Conservation (phyloP, 2,329 filamentous ascomycete species). For the Diaporthe capsici region DNA sequence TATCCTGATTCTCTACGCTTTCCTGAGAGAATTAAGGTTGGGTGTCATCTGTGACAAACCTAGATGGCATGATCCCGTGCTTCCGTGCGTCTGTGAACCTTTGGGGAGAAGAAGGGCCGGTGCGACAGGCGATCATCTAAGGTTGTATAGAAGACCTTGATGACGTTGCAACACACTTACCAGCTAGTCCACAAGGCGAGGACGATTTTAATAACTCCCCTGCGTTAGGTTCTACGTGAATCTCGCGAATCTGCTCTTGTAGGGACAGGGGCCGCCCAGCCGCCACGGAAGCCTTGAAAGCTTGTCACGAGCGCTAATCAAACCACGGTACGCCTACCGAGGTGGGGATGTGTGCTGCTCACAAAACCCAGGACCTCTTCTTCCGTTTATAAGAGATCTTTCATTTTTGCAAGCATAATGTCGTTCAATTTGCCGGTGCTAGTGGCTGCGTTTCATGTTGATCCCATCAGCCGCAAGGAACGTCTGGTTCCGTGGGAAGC, state of each 20-base stretch:
- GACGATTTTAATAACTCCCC: no score
- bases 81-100: not conserved
- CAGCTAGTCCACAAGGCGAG: not conserved
- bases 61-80: no score
- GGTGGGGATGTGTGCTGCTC: not conserved
- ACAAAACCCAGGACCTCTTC: not conserved
- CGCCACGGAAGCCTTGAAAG: not conserved
- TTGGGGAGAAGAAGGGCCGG: not conserved
- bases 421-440: not conserved
- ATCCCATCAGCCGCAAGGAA: constrained; percentile 12
- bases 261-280: constrained; percentile 5
- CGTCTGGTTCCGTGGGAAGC: constrained; percentile 27
- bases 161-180: not conserved
- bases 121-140: not conserved
- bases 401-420: not conserved
- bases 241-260: not conserved
- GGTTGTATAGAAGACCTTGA: not conserved
- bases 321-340: not conserved
- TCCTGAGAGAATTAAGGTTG: no score
- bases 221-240: not conserved
- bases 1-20: no score
- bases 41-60: no score
- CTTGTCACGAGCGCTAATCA: not conserved
- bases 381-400: not conserved
- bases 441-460: constrained; percentile 20